Base-by-base conservation (phyloP, 257 asterid species). In the Parsonsia alboflavescens region DNA sequence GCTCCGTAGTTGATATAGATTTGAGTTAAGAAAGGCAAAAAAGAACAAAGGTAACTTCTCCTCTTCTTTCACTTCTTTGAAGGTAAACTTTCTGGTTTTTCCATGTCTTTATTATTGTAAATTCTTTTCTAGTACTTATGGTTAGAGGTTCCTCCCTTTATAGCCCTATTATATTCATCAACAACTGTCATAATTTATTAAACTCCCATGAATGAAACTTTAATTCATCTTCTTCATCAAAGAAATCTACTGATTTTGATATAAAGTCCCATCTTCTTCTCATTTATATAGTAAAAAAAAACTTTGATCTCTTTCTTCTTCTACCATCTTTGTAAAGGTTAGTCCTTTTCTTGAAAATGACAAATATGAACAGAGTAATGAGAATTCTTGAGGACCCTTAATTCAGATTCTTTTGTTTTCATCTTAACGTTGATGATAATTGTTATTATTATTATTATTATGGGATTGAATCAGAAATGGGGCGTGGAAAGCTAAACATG, bases 401-500 rank as follows among this genome's bases (percentile, higher is more conserved):
- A 42, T 42, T 42, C 46, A 42, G 2, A 42, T 42, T 42, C 46
- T 42, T 42, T 42, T 42, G 46, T 7, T 7, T 7, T 42, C 46
- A 2, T 42, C 46, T 42, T n/a, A 3, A 3, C 3, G 39, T 33
- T 33, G 39, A 1, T 33, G 39, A 33, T 33, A 33, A 33, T 33
- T 33, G 3, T 33, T 33, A 33, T 33, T 33, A 33, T 33, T 1
- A 33, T 33, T 33, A 33, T 33, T 33, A 33, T 33, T 33, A 33
- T 33, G 39, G 39, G 39, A 33, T 33, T 33, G 39, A 48, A n/a
- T 16, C 5, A 69, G 59, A 48, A 49, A 87, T 89, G 96, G 96
- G 95, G 4, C 82, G 96, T 7, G 93, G 91, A 22, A 92, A 92
- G 59, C 24, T 90, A 82, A 87, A 84, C 65, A 86, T 92, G 96